phyloP scores from a whole-genome alignment of 1,139 yeast genomes.

The Yamadazyma sp. region DNA sequence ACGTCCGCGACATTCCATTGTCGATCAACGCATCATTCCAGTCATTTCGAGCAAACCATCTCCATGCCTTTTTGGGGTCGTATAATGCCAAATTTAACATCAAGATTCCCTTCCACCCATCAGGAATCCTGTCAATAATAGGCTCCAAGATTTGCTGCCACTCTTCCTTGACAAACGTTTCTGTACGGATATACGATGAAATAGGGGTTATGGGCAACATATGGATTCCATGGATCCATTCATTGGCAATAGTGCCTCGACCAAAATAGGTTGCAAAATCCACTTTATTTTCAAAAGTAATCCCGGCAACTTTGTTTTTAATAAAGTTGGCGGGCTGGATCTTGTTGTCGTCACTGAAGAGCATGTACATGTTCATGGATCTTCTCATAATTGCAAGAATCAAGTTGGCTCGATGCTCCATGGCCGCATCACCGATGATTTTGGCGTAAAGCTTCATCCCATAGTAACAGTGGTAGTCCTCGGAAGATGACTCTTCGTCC shows the following conservation, averaged over 20 bases:
- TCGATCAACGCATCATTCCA: slow-evolving; percentile 41
- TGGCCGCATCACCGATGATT: slow-evolving; percentile 29
- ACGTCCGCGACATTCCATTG: slow-evolving; percentile 47
- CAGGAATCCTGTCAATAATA: slow-evolving; percentile 37
- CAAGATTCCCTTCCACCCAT: slow-evolving; percentile 48
- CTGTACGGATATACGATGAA: slow-evolving; percentile 38
- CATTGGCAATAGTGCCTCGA: slow-evolving; percentile 41
- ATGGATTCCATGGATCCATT: slow-evolving; percentile 51
- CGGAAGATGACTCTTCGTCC: slow-evolving; percentile 48
- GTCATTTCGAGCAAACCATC: slow-evolving; percentile 39
- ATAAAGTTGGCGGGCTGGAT: slow-evolving; percentile 39
- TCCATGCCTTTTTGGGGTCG: slow-evolving; percentile 38
- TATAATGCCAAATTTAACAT: slow-evolving; percentile 39
- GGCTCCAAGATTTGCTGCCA: slow-evolving; percentile 38
- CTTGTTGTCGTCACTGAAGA: slow-evolving; percentile 37
- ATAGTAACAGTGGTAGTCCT: slow-evolving; percentile 46
- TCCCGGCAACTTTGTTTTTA: slow-evolving; percentile 45
- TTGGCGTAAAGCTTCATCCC: slow-evolving; percentile 43
- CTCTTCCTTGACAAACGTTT: slow-evolving; percentile 40
- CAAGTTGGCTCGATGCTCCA: slow-evolving; percentile 41
- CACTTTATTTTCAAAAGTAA: slow-evolving; percentile 45
- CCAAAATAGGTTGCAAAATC: slow-evolving; percentile 49
- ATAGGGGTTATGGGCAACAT: slow-evolving; percentile 49
- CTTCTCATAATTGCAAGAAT: slow-evolving; percentile 45
- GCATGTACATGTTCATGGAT: slow-evolving; percentile 45